Conservation (phyloP, 768 basidiomycete species). For the Suillus cothurnatus region DNA sequence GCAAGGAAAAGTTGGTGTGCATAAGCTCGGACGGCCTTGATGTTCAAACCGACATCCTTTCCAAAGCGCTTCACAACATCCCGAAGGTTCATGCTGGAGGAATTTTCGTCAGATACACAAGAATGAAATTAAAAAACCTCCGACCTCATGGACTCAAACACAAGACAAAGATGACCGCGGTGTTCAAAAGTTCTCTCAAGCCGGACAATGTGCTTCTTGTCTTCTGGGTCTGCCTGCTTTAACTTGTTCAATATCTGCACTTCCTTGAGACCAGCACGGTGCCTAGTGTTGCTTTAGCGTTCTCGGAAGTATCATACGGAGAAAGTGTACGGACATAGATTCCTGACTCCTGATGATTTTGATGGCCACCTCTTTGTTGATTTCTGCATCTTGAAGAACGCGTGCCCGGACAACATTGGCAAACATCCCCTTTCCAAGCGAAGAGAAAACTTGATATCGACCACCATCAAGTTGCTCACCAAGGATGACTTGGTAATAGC, state of each 20-base stretch:
- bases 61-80: constrained; percentile 98
- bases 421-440: constrained; percentile 99
- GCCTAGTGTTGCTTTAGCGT: constrained; percentile 51
- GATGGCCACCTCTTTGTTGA: constrained; percentile 86
- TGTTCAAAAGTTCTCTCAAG: constrained; percentile 95
- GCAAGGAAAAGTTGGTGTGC: constrained; percentile 94
- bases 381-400: constrained; percentile 65
- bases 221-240: constrained; percentile 88
- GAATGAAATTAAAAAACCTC: constrained; percentile 19
- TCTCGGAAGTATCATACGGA: constrained; percentile 6
- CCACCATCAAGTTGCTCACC: constrained; percentile 94
- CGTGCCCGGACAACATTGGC: constrained; percentile 94
- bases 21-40: constrained; percentile 98
- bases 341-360: constrained; percentile 97
- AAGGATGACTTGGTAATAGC: constrained; percentile 92
- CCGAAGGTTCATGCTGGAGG: constrained; percentile 89
- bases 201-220: constrained; percentile 96
- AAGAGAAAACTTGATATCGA: constrained; percentile 92
- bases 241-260: constrained; percentile 86
- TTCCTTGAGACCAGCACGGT: constrained; percentile 93
- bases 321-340: constrained; percentile 72
- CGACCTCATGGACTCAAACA: constrained; percentile 92
- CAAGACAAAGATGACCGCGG: constrained; percentile 93
- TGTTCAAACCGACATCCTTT: constrained; percentile 95
- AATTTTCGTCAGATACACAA: constrained; percentile 14